These are phyloP conservation scores for Blakeslea trispora DNA, from an alignment of 371 early-diverging fungal genomes.

Conservation along the genomic window DNA sequence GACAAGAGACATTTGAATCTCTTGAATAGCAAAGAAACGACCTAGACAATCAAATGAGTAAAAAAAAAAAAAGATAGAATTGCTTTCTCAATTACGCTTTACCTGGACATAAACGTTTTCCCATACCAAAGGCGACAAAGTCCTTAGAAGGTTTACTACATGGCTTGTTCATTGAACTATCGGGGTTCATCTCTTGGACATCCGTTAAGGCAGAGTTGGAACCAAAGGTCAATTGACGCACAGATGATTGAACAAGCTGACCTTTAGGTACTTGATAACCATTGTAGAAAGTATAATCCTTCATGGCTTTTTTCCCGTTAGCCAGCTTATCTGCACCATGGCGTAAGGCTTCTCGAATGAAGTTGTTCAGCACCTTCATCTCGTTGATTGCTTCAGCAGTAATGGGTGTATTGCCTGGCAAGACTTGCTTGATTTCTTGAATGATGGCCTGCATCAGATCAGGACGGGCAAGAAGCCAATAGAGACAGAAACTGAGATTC, in stretches of 20 bases:
- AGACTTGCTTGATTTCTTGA: constrained; percentile 31
- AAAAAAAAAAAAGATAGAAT: too few relatives aligned
- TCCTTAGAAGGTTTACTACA: constrained; percentile 29
- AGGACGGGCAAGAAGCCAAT: constrained; percentile 40
- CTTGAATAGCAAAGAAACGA: constrained; percentile 55
- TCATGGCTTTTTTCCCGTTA: constrained; percentile 27
- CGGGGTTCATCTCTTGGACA: constrained; percentile 33
- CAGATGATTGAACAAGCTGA: constrained; percentile 22
- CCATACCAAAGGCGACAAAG: constrained; percentile 38
- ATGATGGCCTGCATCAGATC: constrained; percentile 24
- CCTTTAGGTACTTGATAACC: constrained; percentile 44
- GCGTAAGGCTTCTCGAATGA: constrained; percentile 39
- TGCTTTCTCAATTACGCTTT: too few relatives aligned
- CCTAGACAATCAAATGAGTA: constrained; percentile 27
- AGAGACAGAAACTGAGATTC: constrained; percentile 29
- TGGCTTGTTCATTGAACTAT: constrained; percentile 15
- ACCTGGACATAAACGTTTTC: constrained; percentile 39
- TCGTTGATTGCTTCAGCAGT: constrained; percentile 25
- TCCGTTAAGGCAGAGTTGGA: constrained; percentile 12
- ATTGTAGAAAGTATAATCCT: constrained; percentile 35
- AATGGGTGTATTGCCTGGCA: constrained; percentile 25
- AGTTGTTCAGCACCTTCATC: constrained; percentile 36
- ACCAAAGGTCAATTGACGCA: constrained; percentile 37
- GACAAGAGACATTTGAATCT: constrained; percentile 42
- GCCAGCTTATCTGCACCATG: constrained; percentile 39